Base-by-base conservation (phyloP, 352 stramenopile genomes). In the Phytophthora ramorum region DNA sequence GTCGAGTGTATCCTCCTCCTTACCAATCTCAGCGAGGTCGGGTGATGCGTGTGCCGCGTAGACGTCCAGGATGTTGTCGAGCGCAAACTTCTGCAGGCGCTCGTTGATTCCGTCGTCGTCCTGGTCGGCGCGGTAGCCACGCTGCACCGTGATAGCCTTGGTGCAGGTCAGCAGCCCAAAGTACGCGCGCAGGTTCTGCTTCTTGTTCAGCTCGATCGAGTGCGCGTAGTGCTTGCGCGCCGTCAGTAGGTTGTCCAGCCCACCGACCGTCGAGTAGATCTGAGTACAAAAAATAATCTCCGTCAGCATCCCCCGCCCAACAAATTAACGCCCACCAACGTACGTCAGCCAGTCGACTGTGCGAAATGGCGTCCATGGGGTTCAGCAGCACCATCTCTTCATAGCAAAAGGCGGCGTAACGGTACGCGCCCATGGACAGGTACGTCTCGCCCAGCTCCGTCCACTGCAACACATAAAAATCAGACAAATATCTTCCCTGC, bases 351-450 rank as follows among this genome's bases (percentile, higher is more conserved):
- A 92, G 64, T 43, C 82, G 80, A 54, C 71, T 83, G 62, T 91
- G 81, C 40, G 70, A 79, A 54, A 90, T 85, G 52, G 79, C 65
- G 61, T 89, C 81, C 69, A 89, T 81, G 7, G 84, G 84, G 48
- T 91, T 90, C 20, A 90, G 60, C 55, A 92, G 65, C 51, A 90
- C 74, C 37, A 92, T 63, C 63, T 92, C 84, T 40, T 92, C 84
- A 58, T 88, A 92, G 67, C 84, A 92, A 54, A 90, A 92, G 8
- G 79, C 74, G 7, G 69, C 81, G 66, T 90, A 87, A 40, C 68
- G 68, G 57, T 86, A 91, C 43, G 78, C 66, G 26, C 76, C 80
- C 19, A 82, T 66, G 14, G 70, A 69, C 40, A 89, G 50, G 54
- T 92, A 87, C 50, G 73, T 76, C 58, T 91, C 84, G 0, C 69